Conservation (phyloP, 306 rosid species). For the Purshia tridentata region DNA sequence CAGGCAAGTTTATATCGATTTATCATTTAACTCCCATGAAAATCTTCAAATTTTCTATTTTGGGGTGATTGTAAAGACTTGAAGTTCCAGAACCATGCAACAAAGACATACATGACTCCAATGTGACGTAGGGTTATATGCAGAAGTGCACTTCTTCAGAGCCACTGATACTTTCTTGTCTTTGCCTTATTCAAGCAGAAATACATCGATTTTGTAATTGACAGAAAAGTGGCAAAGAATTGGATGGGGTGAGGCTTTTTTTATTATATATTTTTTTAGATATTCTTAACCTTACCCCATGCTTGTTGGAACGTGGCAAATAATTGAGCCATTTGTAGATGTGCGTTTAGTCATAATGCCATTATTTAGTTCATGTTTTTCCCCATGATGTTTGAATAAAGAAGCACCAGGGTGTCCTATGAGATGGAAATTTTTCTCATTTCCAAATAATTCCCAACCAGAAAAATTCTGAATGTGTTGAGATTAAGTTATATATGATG, state of each 20-base stretch:
- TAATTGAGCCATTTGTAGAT: no score
- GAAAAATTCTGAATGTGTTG: no score
- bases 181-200: background rate
- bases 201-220: background rate
- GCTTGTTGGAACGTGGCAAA: no score
- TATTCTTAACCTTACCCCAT: no score
- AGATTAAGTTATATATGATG: no score
- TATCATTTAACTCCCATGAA: background rate
- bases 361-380: no score
- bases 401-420: no score
- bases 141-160: background rate
- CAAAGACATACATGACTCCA: background rate
- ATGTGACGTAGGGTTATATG: background rate
- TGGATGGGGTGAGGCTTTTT: background rate
- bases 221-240: background rate
- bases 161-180: background rate
- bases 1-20: background rate
- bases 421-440: no score
- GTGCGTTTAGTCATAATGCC: no score
- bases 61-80: background rate
- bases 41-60: background rate
- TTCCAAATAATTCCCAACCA: no score
- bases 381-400: no score
- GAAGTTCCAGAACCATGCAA: background rate
- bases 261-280: no score